phyloP scores from a whole-genome alignment of 2,329 filamentous ascomycete genomes.

The Xylariomycetidae sp. region DNA sequence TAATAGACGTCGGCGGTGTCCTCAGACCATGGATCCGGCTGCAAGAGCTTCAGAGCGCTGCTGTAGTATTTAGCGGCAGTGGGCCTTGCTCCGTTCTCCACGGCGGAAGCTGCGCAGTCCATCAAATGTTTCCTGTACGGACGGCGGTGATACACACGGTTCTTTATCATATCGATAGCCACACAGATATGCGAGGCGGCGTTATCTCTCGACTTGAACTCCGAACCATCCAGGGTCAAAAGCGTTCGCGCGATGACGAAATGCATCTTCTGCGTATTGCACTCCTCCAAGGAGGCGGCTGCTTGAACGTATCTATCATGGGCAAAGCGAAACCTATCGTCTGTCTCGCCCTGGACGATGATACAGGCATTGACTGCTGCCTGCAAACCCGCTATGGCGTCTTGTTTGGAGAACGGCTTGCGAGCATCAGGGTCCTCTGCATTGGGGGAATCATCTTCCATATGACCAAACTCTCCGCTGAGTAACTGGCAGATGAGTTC shows the following conservation, averaged over 20 bases:
- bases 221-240: conserved; percentile 62
- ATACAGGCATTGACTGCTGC: conserved; percentile 75
- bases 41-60: conserved; percentile 72
- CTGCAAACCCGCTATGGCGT: conserved; percentile 75
- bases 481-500: conserved; percentile 72
- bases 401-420: conserved; percentile 56
- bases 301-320: conserved; percentile 85
- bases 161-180: conserved; percentile 69
- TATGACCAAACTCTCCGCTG: conserved; percentile 65
- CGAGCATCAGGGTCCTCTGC: conserved; percentile 29
- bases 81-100: conserved; percentile 75
- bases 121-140: conserved; percentile 73
- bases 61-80: conserved; percentile 81
- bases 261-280: conserved; percentile 75
- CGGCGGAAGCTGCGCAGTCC: conserved; percentile 71
- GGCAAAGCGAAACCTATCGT: conserved; percentile 82
- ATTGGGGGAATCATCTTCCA: conserved; percentile 37
- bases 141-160: conserved; percentile 53
- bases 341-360: conserved; percentile 74
- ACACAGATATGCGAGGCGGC: conserved; percentile 79
- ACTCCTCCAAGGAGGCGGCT: conserved; percentile 64
- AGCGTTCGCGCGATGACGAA: conserved; percentile 82
- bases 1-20: conserved; percentile 69
- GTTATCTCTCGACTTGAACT: conserved; percentile 62
- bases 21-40: conserved; percentile 73